Conservation (phyloP, 2,329 filamentous ascomycete species). For the Aureobasidium melanogenum region DNA sequence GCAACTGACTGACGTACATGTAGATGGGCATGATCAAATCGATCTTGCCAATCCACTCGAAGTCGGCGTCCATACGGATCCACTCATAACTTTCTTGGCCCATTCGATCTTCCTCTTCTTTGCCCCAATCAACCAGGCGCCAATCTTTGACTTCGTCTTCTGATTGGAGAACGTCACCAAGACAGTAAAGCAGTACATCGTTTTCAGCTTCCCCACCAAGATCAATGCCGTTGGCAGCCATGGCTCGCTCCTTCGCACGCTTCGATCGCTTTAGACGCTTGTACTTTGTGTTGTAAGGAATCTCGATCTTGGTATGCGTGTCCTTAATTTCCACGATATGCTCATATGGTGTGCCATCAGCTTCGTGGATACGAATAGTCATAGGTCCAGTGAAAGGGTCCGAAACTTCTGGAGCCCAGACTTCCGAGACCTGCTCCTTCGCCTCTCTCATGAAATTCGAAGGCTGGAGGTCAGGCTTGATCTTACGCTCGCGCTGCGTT, state of each 20-base stretch:
- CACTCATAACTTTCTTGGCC: constrained; percentile 95
- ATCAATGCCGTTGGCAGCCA: constrained; percentile 46
- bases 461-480: constrained; percentile 54
- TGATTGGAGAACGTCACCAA: constrained; percentile 81
- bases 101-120: constrained; percentile 84
- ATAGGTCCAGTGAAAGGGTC: constrained; percentile 90
- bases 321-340: constrained; percentile 96
- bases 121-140: constrained; percentile 80
- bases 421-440: constrained; percentile 67
- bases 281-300: constrained; percentile 98
- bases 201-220: constrained; percentile 54
- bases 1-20: constrained; percentile 96
- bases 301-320: constrained; percentile 75
- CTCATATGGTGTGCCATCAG: constrained; percentile 95
- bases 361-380: constrained; percentile 96
- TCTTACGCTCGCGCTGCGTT: constrained; percentile 51
- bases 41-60: constrained; percentile 91
- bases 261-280: constrained; percentile 88
- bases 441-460: constrained; percentile 75
- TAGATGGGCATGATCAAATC: constrained; percentile 78
- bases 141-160: constrained; percentile 76
- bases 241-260: constrained; percentile 68
- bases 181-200: constrained; percentile 77
- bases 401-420: constrained; percentile 49
- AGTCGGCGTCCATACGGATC: constrained; percentile 96